These are phyloP conservation scores for Zanthoxylum bungeanum DNA, from an alignment of 345 rosid genomes.

Conservation along the genomic window DNA sequence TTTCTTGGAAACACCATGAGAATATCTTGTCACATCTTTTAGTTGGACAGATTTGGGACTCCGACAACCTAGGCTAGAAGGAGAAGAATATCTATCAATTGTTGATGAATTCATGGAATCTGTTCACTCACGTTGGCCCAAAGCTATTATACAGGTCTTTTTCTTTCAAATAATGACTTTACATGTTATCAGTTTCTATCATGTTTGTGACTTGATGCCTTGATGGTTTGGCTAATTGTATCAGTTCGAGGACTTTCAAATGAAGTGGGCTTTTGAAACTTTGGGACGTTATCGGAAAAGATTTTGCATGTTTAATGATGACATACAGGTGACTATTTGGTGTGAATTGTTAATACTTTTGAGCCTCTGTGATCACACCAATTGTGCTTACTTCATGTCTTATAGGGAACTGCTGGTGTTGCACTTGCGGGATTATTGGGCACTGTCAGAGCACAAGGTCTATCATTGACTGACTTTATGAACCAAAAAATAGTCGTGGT, in stretches of 20 bases:
- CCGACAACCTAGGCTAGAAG: constrained; percentile 89
- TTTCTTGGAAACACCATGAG: constrained; percentile 9
- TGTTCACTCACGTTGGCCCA: constrained; percentile 88
- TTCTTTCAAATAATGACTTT: constrained; percentile 18
- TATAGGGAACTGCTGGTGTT: constrained; percentile 98
- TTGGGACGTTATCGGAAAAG: constrained; percentile 74
- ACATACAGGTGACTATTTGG: constrained; percentile 67
- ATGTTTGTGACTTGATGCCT: constrained; percentile 31
- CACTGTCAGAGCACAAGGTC: constrained; percentile 93
- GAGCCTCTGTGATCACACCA: constrained; percentile 1
- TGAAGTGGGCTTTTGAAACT: constrained; percentile 99
- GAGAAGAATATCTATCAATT: constrained; percentile 80
- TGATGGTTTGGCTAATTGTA: constrained; percentile 20
- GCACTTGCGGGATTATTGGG: constrained; percentile 97
- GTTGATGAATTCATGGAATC: constrained; percentile 99
- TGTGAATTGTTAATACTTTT: constrained; percentile 1
- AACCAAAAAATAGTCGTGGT: constrained; percentile 98
- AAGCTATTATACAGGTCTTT: constrained; percentile 88
- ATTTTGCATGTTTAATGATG: constrained; percentile 99
- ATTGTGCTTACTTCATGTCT: constrained; percentile 20
- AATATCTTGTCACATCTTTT: constrained; percentile 15
- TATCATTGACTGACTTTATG: constrained; percentile 66
- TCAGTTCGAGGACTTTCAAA: constrained; percentile 98
- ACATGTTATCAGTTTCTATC: constrained; percentile 11
- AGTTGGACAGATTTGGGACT: constrained; percentile 75